Percentiles rank a stretch among this genome's conserved stretches.
Conservation (phyloP, 2,329 filamentous ascomycete species). For the Metarhizium rileyi region DNA sequence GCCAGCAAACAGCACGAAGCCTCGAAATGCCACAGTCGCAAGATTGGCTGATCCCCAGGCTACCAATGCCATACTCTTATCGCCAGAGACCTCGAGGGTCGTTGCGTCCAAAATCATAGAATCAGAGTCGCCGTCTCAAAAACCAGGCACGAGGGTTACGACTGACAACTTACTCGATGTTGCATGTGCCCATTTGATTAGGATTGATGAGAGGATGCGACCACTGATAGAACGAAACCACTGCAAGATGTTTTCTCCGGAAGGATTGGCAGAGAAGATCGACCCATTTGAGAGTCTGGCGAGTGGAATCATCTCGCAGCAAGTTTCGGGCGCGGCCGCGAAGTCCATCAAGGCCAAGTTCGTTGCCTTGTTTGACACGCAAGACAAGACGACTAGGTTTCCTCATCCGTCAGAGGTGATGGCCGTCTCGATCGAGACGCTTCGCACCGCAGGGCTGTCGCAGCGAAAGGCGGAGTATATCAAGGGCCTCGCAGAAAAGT, state of each 20-base stretch:
- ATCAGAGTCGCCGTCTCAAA: slow-evolving; percentile 37
- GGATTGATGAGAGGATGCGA: slow-evolving; percentile 62
- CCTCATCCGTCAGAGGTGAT: slow-evolving; percentile 69
- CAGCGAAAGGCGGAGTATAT: slow-evolving; percentile 96
- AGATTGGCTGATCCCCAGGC: slow-evolving; percentile 53
- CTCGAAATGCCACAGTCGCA: slow-evolving; percentile 31
- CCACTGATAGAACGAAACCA: slow-evolving; percentile 63
- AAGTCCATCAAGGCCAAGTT: slow-evolving; percentile 84
- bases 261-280: slow-evolving; percentile 72
- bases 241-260: slow-evolving; percentile 71
- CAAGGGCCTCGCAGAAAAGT: slow-evolving; percentile 74
- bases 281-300: slow-evolving; percentile 80
- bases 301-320: slow-evolving; percentile 89
- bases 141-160: slow-evolving; percentile 33
- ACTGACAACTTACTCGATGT: slow-evolving; percentile 64
- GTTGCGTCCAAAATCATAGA: slow-evolving; percentile 40
- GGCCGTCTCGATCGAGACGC: slow-evolving; percentile 46
- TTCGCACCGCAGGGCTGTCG: slow-evolving; percentile 81
- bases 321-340: slow-evolving; percentile 89
- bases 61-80: slow-evolving; percentile 63
- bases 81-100: slow-evolving; percentile 57
- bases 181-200: slow-evolving; percentile 65
- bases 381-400: slow-evolving; percentile 39
- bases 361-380: slow-evolving; percentile 55
- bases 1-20: slow-evolving; percentile 24